Evolutionary conservation across 108 stramenopile genomes (phyloP).

Genomic region (Pelagomonas calceolata): DNA sequence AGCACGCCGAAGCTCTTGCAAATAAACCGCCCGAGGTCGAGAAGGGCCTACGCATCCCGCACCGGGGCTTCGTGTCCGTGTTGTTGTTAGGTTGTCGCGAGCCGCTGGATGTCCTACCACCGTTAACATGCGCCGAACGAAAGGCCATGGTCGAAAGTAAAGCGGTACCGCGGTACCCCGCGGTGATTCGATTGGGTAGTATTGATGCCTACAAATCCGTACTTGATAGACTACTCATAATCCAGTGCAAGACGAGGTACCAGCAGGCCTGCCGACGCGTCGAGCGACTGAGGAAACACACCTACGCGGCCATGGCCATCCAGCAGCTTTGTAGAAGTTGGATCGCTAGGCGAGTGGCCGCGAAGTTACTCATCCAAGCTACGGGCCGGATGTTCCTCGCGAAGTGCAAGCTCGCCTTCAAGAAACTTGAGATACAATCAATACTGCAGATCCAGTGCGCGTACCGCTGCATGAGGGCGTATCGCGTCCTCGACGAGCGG

Average conservation of each 20-base stretch:
- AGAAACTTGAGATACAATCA: background rate
- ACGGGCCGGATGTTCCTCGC: background rate
- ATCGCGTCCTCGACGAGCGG: slow-evolving; percentile 1
- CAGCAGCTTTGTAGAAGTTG: background rate
- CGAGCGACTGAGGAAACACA: background rate
- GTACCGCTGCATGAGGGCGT: background rate
- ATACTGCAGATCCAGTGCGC: background rate
- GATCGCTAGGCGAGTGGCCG: background rate
- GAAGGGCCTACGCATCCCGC: background rate
- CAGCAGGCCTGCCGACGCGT: background rate
- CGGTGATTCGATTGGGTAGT: background rate
- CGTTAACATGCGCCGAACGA: background rate
- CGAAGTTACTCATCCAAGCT: background rate
- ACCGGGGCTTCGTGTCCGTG: background rate
- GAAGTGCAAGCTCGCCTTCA: background rate
- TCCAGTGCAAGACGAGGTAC: background rate
- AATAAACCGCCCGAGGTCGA: background rate
- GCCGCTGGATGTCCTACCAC: background rate
- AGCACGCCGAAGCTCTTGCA: no score
- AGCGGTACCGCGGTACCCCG: background rate
- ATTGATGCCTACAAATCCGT: background rate
- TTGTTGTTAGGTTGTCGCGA: background rate
- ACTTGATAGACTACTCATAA: background rate
- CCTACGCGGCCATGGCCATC: background rate
- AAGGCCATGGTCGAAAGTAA: background rate